A percentile compares a stretch with the other conserved stretches of the same genome.
These are phyloP conservation scores for Dissoconium aciculare DNA, from an alignment of 2,329 filamentous ascomycete species.

Conservation along the genomic window DNA sequence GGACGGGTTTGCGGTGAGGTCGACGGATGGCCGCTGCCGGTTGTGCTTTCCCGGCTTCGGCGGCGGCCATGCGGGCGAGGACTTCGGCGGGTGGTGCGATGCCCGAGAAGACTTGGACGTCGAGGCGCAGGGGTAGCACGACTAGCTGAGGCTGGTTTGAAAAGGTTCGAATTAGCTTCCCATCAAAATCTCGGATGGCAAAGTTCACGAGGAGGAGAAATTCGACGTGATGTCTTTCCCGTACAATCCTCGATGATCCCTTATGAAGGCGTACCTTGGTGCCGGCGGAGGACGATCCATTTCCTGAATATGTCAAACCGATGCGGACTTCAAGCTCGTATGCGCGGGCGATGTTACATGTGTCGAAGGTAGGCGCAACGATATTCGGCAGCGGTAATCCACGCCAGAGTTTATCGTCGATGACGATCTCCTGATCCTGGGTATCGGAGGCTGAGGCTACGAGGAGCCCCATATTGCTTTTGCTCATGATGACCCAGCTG, in stretches of 20 bases:
- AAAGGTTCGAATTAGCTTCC: too few relatives aligned
- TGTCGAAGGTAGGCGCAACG: constrained; percentile 70
- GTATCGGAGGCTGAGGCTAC: constrained; percentile 45
- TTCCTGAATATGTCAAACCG: constrained; percentile 58
- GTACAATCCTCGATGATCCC: constrained; percentile 13
- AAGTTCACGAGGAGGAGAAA: too few relatives aligned
- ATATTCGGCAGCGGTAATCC: constrained; percentile 62
- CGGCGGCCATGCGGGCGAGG: constrained; percentile 45
- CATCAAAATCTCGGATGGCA: too few relatives aligned
- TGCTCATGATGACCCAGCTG: constrained; percentile 61
- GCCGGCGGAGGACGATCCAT: too few relatives aligned
- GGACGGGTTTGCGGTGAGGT: constrained; percentile 7
- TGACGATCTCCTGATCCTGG: constrained; percentile 35
- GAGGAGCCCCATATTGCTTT: constrained; percentile 55
- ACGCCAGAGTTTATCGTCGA: constrained; percentile 57
- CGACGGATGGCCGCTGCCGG: too few relatives aligned
- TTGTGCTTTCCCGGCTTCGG: constrained; percentile 7
- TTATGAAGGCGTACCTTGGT: constrained; percentile 30
- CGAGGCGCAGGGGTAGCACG: constrained; percentile 62
- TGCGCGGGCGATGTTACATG: constrained; percentile 69
- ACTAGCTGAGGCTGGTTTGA: constrained; percentile 44
- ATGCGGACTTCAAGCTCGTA: constrained; percentile 77
- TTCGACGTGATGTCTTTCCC: constrained; percentile 3
- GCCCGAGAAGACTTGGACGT: constrained; percentile 72
- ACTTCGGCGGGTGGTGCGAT: constrained; percentile 68